Base-by-base conservation (phyloP, 2,329 filamentous ascomycete genomes). In the Talaromyces sp. region DNA sequence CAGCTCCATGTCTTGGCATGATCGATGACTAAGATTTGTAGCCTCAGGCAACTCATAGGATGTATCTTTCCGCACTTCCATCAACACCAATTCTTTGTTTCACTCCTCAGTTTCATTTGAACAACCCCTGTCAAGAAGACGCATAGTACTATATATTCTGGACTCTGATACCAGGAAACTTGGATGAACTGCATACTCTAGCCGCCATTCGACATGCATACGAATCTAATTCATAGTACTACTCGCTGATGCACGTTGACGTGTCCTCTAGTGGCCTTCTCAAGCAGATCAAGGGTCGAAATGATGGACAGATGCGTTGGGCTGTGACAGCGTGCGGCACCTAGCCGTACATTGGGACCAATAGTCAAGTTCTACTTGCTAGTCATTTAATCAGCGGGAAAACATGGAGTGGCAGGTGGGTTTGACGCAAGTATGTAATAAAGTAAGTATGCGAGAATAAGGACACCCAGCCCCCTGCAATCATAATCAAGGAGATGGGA, bases 1-100 rank as follows among this genome's bases (percentile, higher is more conserved):
- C 48, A 64, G 63, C 47, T 47, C 39, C 39, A 37, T 37, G 64
- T 65, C 64, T 65, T 65, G 64, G 64, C 59, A 35, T n/a, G 13
- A 2, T 37, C 3, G 16, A 24, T 65, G 52, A 65, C 59, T 65
- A 59, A 65, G n/a, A 5, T 8, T 56, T 9, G 10, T 3, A 22
- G 52, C 52, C 52, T 56, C 37, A 56, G 52, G 52, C 52, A 39
- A n/a, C 33, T 39, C 37, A 5, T 10, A 56, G 3, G 5, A 14
- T 56, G 10, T 19, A 14, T 24, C 52, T 39, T 33, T 22, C 48
- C n/a, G 11, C 33, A 22, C 9, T 39, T 24, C 33, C 2, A 56
- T 16, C 1, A 9, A 13, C 2, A 11, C 24, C 16, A 13, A 16
- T 14, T 31, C 24, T 31, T 6, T 19, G 19, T 54, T 22, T 11